A percentile compares a stretch with the other conserved stretches of the same genome.
Conservation (phyloP, 1,284 basidiomycete species). For the Cutaneotrichosporon mucoides region DNA sequence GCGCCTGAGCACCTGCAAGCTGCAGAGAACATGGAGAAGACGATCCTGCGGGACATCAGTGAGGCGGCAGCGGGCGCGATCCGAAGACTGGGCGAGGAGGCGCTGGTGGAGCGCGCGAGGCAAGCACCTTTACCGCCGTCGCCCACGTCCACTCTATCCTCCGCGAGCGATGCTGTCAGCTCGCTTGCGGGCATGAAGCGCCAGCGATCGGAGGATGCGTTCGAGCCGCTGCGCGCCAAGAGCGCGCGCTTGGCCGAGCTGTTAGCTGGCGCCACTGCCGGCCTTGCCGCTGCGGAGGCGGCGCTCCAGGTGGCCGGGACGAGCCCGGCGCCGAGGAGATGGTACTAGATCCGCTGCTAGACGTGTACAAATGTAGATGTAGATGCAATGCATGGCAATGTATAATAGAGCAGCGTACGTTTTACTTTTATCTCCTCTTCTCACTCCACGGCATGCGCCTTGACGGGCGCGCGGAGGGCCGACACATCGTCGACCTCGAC, state of each 20-base stretch:
- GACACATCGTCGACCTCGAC: conserved; percentile 67
- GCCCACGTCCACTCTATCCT: not conserved
- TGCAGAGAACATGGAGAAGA: not conserved
- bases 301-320: not conserved
- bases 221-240: conserved; percentile 3
- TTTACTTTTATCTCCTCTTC: not conserved
- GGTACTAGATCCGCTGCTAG: not conserved
- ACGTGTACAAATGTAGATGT: not conserved
- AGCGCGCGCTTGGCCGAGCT: not conserved
- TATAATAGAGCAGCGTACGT: not conserved
- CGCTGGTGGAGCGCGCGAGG: not conserved
- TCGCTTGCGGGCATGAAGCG: not conserved
- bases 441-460: conserved; percentile 30
- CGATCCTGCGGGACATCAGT: conserved; percentile 1
- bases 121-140: not conserved
- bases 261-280: not conserved
- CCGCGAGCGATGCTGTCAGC: too few species aligned
- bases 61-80: not conserved
- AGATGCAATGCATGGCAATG: not conserved
- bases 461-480: conserved; percentile 69
- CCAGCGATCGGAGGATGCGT: not conserved
- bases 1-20: conserved; percentile 2
- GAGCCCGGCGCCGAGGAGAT: not conserved
- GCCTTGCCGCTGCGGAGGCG: not conserved
- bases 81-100: conserved; percentile 2